These are phyloP conservation scores for Lactifluus pinguis DNA, from an alignment of 768 basidiomycete genomes.

Conservation along the genomic window DNA sequence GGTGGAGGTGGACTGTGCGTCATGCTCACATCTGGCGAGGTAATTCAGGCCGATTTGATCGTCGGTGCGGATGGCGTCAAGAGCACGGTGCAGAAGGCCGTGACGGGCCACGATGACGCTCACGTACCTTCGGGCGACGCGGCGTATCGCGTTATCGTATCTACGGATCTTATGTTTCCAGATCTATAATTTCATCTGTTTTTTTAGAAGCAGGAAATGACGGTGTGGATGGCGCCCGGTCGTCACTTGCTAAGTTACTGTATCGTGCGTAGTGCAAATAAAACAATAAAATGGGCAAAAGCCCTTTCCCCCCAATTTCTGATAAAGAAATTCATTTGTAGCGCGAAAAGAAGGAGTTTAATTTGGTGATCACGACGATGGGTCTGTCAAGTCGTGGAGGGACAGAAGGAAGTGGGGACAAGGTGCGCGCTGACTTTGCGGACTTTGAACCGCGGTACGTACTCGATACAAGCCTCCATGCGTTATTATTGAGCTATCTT, in stretches of 20 bases:
- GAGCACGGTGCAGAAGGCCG: constrained; percentile 40
- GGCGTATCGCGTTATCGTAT: constrained; percentile 49
- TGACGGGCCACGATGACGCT: constrained; percentile 37
- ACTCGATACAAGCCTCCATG: no score
- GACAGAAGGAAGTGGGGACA: constrained; percentile 35
- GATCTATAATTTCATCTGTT: constrained; percentile 45
- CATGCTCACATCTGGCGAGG: constrained; percentile 30
- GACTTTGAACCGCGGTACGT: constrained; percentile 35
- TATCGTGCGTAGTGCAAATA: constrained; percentile 38
- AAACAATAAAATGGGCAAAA: no score
- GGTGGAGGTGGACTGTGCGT: constrained; percentile 23
- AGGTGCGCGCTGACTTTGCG: constrained; percentile 34
- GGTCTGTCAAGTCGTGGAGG: constrained; percentile 35
- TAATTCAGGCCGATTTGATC: constrained; percentile 30
- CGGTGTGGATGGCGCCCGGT: constrained; percentile 50
- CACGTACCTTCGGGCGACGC: constrained; percentile 50
- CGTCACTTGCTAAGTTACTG: constrained; percentile 38
- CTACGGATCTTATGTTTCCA: constrained; percentile 34
- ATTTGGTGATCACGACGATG: constrained; percentile 33
- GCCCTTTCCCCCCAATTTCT: constrained; percentile 37
- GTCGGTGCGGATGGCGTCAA: constrained; percentile 35
- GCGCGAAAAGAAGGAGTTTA: constrained; percentile 30
- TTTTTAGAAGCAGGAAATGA: constrained; percentile 44
- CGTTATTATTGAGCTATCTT: no score
- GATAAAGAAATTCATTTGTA: constrained; percentile 5